A percentile compares a stretch with the other conserved stretches of the same genome.
Conservation (phyloP, 228 moss, liverwort and hornwort genomes). For the Sphagnum magellanicum region DNA sequence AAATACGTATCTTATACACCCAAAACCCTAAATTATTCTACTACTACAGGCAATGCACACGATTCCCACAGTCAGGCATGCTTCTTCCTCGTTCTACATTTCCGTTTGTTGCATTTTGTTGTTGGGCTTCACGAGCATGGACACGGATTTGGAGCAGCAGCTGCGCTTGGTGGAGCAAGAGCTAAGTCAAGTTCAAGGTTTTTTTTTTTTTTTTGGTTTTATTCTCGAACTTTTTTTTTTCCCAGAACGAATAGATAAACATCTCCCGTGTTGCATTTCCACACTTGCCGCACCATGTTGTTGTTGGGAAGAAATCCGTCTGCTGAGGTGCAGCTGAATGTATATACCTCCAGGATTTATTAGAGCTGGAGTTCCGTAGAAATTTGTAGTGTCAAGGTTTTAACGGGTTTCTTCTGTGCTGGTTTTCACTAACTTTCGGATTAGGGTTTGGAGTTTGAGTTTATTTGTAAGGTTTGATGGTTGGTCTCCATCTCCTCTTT, state of each 20-base stretch:
- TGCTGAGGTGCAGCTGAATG: too few relatives aligned
- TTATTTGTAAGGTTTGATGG: neutral
- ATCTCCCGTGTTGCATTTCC: neutral
- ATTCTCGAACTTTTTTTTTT: neutral
- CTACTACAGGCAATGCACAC: too few relatives aligned
- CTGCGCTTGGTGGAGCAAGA: constrained; percentile 75
- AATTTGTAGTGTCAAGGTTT: too few relatives aligned
- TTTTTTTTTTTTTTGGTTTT: neutral
- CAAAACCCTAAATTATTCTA: too few relatives aligned
- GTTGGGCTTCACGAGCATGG: constrained; percentile 13
- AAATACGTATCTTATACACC: too few relatives aligned
- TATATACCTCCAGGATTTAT: too few relatives aligned
- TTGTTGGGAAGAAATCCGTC: neutral
- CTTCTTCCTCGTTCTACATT: too few relatives aligned
- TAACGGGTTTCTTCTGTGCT: too few relatives aligned
- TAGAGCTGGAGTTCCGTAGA: too few relatives aligned
- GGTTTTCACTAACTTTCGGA: too few relatives aligned
- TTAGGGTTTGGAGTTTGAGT: neutral
- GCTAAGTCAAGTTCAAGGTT: constrained; percentile 85
- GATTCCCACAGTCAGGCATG: too few relatives aligned
- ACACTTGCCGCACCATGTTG: neutral
- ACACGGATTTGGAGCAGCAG: constrained; percentile 64
- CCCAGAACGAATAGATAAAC: neutral
- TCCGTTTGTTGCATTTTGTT: too few relatives aligned
- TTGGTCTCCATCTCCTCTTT: neutral